Base-by-base conservation (phyloP, 345 rosid genomes). In the Physaria fendleri region DNA sequence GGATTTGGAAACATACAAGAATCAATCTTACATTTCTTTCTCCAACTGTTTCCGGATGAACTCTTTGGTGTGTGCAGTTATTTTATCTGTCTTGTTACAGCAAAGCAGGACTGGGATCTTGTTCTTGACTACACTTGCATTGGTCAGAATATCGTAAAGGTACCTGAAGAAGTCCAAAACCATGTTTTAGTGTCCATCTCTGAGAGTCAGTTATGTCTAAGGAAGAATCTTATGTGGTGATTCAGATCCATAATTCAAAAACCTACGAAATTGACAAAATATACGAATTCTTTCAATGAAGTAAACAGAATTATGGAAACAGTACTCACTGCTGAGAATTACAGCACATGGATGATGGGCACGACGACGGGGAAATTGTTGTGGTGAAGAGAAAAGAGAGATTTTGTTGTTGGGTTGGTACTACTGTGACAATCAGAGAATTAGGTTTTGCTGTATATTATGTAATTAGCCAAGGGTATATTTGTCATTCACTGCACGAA, bases 31-130 rank as follows among this genome's bases (percentile, higher is more conserved):
- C 98, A 92, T 83, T 80, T 92, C 98, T 82, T 88, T 92, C 79
- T 88, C 96, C 58, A 92, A 16, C 65, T 92, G 98, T 68, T 88
- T 92, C 28, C 85, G 78, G 73, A 92, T 82, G 69, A 88, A 92
- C 43, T 88, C 98, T 78, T 84, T 84, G 49, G 87, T 82, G 65
- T 92, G 96, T 27, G 98, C 95, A 7, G 97, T 88, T 74, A 92
- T 83, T 82, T 92, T 88, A 74, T 92, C 98, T 0, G 85, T 75
- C 75, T 92, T 92, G 80, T 88, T 92, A 68, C 98, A 92, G 68
- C 91, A 84, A 57, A 92, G 76, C 64, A 84, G 80, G 22, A 88
- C 75, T 0, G 95, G 97, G 57, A 81, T 73, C 68, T 86, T 88
- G 76, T 77, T 88, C 69, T 80, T 84, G 34, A 88, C 80, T 10